Evolutionary conservation across 495 filamentous ascomycete species (phyloP).

Genomic region (Lophiostoma macrostomum): DNA sequence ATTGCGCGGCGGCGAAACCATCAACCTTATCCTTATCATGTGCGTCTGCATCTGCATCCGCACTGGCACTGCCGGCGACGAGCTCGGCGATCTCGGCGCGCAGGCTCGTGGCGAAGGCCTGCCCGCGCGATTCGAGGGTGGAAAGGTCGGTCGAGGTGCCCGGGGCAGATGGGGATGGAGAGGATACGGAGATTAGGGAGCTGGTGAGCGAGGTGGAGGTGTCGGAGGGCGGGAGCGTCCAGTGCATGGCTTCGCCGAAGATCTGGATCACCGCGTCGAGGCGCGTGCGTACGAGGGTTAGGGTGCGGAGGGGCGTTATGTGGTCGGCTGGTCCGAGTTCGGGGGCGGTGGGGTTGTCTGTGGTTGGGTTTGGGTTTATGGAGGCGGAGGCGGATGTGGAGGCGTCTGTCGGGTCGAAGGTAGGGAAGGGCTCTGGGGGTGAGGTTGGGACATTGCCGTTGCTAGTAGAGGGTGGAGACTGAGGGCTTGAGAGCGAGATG

Average conservation of each 20-base stretch:
- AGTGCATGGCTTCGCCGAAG: conserved; percentile 92
- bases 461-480: too few species aligned
- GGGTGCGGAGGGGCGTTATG: conserved; percentile 74
- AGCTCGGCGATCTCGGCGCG: conserved; percentile 68
- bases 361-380: conserved; percentile 12
- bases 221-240: conserved; percentile 76
- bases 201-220: conserved; percentile 55
- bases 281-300: conserved; percentile 74
- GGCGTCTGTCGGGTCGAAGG: not conserved
- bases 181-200: conserved; percentile 77
- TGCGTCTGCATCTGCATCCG: conserved; percentile 64
- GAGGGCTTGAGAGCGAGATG: conserved; percentile 32
- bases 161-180: too few species aligned
- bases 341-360: conserved; percentile 54
- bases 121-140: conserved; percentile 73
- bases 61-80: conserved; percentile 59
- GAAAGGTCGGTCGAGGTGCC: conserved; percentile 57
- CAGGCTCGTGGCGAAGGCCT: conserved; percentile 65
- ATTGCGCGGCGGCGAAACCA: too few species aligned
- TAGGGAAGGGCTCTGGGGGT: not conserved
- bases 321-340: too few species aligned
- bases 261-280: conserved; percentile 81
- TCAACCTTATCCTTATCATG: too few species aligned
- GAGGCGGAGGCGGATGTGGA: conserved; percentile 3
- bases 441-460: not conserved